Conservation (phyloP, 495 filamentous ascomycete genomes). For the Daldinia childiae region DNA sequence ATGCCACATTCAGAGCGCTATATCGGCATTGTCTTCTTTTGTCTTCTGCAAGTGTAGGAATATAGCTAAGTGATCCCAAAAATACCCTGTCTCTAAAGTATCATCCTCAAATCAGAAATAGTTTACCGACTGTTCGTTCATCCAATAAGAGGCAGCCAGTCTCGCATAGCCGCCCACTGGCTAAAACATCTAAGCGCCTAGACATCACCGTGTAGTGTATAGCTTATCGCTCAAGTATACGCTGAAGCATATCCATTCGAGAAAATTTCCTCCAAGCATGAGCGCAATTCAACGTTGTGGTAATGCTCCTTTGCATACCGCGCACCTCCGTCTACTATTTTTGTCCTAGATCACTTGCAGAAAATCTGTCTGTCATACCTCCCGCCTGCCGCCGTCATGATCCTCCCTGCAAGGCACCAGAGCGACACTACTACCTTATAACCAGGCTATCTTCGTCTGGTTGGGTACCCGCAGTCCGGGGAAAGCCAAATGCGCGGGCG, state of each 20-base stretch:
- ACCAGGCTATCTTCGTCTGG: slow-evolving; percentile 13
- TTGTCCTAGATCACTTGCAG: slow-evolving; percentile 36
- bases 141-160: slow-evolving; percentile 30
- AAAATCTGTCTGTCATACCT: slow-evolving; percentile 33
- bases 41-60: slow-evolving; percentile 13
- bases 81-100: slow-evolving; percentile 3
- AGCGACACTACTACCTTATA: slow-evolving; percentile 20
- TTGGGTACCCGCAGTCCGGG: slow-evolving; percentile 23
- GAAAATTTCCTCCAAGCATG: slow-evolving; percentile 37
- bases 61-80: slow-evolving; percentile 25
- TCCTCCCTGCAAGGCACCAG: slow-evolving; percentile 39
- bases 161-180: slow-evolving; percentile 42
- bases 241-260: slow-evolving; percentile 33
- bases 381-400: slow-evolving; percentile 14
- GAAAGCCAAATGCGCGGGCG: slow-evolving; percentile 31
- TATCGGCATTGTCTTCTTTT: background rate
- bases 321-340: slow-evolving; percentile 18
- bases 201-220: slow-evolving; percentile 27
- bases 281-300: slow-evolving; percentile 23
- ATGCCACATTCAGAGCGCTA: background rate
- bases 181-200: slow-evolving; percentile 40
- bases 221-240: background rate
- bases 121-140: background rate
- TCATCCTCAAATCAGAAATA: slow-evolving; percentile 23
- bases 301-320: slow-evolving; percentile 20